Percentiles rank a stretch among this genome's conserved stretches.
These are phyloP conservation scores for Pharus latifolius DNA, from an alignment of 176 grass and related monocot genomes.

Conservation along the genomic window DNA sequence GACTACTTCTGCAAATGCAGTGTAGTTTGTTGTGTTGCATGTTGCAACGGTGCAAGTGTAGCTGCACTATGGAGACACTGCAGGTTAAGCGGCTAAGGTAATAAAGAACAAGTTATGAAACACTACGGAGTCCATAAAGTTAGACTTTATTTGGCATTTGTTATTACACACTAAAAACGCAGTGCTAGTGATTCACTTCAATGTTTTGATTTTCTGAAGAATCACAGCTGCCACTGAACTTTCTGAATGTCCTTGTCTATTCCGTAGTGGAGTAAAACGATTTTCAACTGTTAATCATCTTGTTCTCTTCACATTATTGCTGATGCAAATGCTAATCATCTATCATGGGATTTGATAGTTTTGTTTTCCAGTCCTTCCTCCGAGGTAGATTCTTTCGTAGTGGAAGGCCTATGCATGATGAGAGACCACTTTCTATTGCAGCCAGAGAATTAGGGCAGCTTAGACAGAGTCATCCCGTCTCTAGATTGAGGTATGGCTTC, in stretches of 20 bases:
- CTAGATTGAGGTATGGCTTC: slow-evolving; percentile 66
- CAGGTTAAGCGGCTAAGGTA: too few relatives aligned
- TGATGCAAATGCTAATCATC: not conserved
- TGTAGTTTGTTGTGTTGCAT: not conserved
- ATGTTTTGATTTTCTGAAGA: not conserved
- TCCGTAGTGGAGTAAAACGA: not conserved
- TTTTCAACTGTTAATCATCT: not conserved
- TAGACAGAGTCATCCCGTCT: slow-evolving; percentile 41
- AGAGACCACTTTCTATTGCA: slow-evolving; percentile 16
- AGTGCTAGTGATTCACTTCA: not conserved
- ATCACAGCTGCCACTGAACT: not conserved
- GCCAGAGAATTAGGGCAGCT: slow-evolving; percentile 44
- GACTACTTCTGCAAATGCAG: not conserved
- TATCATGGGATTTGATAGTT: slow-evolving; percentile 10
- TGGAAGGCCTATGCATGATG: slow-evolving; percentile 19
- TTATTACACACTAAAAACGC: not conserved
- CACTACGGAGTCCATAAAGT: not conserved
- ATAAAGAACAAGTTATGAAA: not conserved
- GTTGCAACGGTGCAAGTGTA: too few relatives aligned
- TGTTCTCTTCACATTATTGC: not conserved
- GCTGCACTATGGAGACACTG: too few relatives aligned
- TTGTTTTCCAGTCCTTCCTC: slow-evolving; percentile 56
- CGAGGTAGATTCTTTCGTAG: slow-evolving; percentile 46
- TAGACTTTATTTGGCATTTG: not conserved
- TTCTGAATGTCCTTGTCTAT: not conserved